Base-by-base conservation (phyloP, 306 rosid genomes). In the Begonia peltatifolia region DNA sequence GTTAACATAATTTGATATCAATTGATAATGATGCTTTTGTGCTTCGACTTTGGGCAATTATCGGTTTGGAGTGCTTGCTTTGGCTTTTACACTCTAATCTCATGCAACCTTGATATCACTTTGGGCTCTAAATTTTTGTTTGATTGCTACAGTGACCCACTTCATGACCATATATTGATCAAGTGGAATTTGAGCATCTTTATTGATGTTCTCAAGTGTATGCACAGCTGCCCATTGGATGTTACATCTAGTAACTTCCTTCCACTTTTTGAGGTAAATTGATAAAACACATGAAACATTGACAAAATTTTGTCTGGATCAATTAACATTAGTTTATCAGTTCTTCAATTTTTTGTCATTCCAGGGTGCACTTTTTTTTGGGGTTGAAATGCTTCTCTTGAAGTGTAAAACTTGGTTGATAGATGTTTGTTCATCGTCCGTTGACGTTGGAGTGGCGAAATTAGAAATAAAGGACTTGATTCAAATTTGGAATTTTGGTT, bases 331-430 rank as follows among this genome's bases (percentile, higher is more conserved):
- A 10, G 48, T 10, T 42, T 8, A 10, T 44, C 48, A 10, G n/a
- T 44, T 44, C 48, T 44, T 44, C 48, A 44, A 2, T 7, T n/a
- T 44, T n/a, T 10, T 50, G 11, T 4, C 11, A 50, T 50, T n/a
- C 22, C 71, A 87, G 95, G 80, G 82, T 65, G 83, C 95, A 0
- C 81, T 87, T 59, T 87, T 77, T 78, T 86, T 87, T 75, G 88
- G 95, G 55, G 86, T 87, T 51, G 83, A 77, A 59, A 53, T 65
- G 47, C 84, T 87, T 61, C 65, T 87, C 53, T 63, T 54, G 18
- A 74, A 64, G 70, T 87, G 93, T 64, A 74, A 64, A 64, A 63
- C 63, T 16, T 87, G 93, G 95, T 62, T 87, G 71, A 68, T 70
- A 60, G 70, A 73, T 67, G 78, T 56, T 15, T 65, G 63, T 47